Percentiles rank a stretch among this genome's conserved stretches.
Conservation (phyloP, 176 grass and related monocot genomes). For the Phoenix roebelenii region DNA sequence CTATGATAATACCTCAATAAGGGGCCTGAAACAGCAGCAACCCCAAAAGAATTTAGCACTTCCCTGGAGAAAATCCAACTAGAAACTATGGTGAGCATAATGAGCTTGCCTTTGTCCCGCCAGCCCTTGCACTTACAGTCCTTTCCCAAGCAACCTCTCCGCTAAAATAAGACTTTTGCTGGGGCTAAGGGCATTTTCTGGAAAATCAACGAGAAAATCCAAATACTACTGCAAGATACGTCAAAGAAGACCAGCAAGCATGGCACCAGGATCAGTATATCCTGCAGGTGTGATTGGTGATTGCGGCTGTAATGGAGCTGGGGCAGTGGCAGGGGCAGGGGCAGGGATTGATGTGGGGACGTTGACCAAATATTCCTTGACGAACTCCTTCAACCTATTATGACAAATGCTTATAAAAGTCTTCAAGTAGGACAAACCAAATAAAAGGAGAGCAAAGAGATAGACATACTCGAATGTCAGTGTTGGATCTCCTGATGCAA, state of each 20-base stretch:
- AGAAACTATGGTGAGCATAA: conserved; percentile 26
- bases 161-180: conserved; percentile 37
- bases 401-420: conserved; percentile 11
- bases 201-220: conserved; percentile 31
- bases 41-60: conserved; percentile 57
- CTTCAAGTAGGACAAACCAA: too few species aligned
- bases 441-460: neutral
- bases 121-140: conserved; percentile 34
- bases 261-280: conserved; percentile 84
- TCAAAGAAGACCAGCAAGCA: conserved; percentile 88
- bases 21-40: conserved; percentile 19
- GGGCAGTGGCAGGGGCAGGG: too few species aligned
- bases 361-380: conserved; percentile 81
- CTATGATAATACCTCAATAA: conserved; percentile 35
- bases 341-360: conserved; percentile 35
- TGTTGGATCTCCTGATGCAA: conserved; percentile 79
- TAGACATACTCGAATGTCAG: conserved; percentile 82
- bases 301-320: conserved; percentile 34
- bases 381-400: conserved; percentile 82
- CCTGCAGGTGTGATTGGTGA: conserved; percentile 31
- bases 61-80: conserved; percentile 22
- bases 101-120: conserved; percentile 24
- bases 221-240: conserved; percentile 9
- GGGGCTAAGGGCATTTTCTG: conserved; percentile 30
- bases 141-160: conserved; percentile 17